Evolutionary conservation across 345 rosid species (phyloP), one percentile per base, ranked within the genome.

Genomic region (Lagerstroemia speciosa): DNA sequence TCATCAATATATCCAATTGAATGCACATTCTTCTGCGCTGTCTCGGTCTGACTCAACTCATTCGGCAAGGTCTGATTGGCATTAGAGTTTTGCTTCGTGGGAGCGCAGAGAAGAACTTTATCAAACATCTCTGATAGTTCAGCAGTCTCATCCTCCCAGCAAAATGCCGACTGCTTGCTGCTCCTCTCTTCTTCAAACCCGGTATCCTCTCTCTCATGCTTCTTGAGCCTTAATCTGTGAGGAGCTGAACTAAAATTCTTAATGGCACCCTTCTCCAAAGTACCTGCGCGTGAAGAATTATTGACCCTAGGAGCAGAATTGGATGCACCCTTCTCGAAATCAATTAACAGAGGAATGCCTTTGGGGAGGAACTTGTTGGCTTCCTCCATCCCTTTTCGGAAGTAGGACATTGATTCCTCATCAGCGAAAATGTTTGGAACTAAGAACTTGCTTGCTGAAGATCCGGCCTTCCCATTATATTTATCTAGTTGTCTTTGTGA

Each of bases 321-420:
- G 73, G 60, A 48, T 38, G 40, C 16, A 63, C 67, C 71, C 62
- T 41, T 76, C 65, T 72, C 74, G 20, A 69, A 29, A 73, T 80
- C 81, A 52, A 74, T 67, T 17, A 72, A 67, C 65, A 80, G 62
- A 26, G 72, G 74, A 62, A 46, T 69, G 37, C 65, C 65, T 37
- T 61, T 69, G 3, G 84, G 84, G 72, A 83, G 82, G 71, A 83
- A 83, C 77, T 73, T 80, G 27, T 74, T 78, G 12, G 86, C 84
- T 72, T 83, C 86, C 73, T 80, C 83, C 30, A 78, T 1, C 52
- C 84, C 84, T 65, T 67, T 83, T 61, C 66, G 77, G 67, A 76
- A 83, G 70, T 72, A 83, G 60, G 78, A 63, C 36, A 75, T 65
- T 26, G 82, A 80, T 12, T 75, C 78, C 15, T 33, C 61, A 38